Evolutionary conservation across 441 rosid genomes (phyloP).

Genomic region (Bocquillonia castaneifolia): DNA sequence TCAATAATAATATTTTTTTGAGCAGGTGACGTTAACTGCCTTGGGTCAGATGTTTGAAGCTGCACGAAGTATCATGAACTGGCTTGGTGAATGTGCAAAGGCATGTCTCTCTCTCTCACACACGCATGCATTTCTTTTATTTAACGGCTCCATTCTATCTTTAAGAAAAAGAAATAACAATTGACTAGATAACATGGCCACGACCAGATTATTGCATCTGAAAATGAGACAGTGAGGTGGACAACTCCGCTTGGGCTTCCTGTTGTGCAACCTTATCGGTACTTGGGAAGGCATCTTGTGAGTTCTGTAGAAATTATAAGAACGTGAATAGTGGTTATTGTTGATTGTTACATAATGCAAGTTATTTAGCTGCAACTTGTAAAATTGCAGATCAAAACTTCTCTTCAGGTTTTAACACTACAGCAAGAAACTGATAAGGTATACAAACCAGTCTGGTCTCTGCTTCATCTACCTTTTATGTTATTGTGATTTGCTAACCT

Average conservation of each 20-base stretch:
- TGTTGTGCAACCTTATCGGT: conserved; percentile 92
- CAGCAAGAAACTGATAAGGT: conserved; percentile 94
- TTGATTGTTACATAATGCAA: conserved; percentile 11
- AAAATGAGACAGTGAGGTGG: conserved; percentile 89
- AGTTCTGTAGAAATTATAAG: conserved; percentile 30
- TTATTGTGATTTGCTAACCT: neutral
- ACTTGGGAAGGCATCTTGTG: conserved; percentile 64
- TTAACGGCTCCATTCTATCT: neutral
- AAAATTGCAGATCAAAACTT: conserved; percentile 75
- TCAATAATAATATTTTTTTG: conserved; percentile 23
- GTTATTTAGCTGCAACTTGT: conserved; percentile 16
- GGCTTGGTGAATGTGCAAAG: conserved; percentile 99
- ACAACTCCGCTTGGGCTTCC: conserved; percentile 97
- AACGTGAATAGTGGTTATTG: neutral
- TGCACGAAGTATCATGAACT: conserved; percentile 86
- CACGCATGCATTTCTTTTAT: neutral
- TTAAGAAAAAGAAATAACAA: neutral
- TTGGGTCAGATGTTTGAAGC: conserved; percentile 92
- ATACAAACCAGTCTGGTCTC: conserved; percentile 20
- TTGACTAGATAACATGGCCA: conserved; percentile 19
- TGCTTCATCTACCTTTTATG: conserved; percentile 4
- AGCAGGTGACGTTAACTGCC: conserved; percentile 79
- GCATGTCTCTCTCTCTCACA: conserved; percentile 31
- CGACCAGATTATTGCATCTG: conserved; percentile 76
- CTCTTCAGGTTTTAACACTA: conserved; percentile 83